Evolutionary conservation across 257 asterid genomes (phyloP), one percentile per base, ranked within the genome.

Genomic region (Catharanthus roseus): DNA sequence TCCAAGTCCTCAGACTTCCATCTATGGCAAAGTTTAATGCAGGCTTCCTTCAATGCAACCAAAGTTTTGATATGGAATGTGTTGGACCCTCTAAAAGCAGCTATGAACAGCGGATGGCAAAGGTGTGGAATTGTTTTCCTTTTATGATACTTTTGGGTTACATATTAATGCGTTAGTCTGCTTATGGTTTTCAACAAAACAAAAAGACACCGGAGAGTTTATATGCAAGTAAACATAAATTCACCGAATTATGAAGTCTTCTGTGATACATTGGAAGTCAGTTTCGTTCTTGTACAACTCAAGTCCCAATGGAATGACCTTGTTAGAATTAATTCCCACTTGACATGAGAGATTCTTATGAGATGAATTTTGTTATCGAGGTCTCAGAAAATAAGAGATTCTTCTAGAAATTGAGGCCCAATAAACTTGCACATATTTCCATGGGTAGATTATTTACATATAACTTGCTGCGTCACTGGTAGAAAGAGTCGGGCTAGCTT

Each of bases 11-110:
- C 72, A 84, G 90, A 72, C 98, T 95, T 78, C 99, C 99, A 36
- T 87, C 99, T 53, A 95, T 95, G 98, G 96, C 99, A 36, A 95
- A 95, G 76, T 95, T 95, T 66, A 95, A 95, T 71, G 95, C 95
- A 8, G 99, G 99, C 42, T 91, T 91, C 77, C 86, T 86, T 54
- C 97, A 84, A 23, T 95, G 99, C 90, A 91, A 95, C 81, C 93
- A 77, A 72, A 95, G 96, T 77, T 91, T 95, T 70, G 97, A 78
- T 72, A 79, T 21, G 47, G 97, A 87, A 64, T 95, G 99, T 34
- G 85, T 95, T 63, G 99, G 99, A 61, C 99, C 99, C 68, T 87
- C 96, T 58, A 89, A 89, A 88, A 72, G 75, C 45, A 89, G 78
- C 77, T 95, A 91, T 65, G 97, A 90, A 84, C 85, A 77, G 67